Base-by-base conservation (phyloP, 306 rosid species). In the Potentilla sterilis region DNA sequence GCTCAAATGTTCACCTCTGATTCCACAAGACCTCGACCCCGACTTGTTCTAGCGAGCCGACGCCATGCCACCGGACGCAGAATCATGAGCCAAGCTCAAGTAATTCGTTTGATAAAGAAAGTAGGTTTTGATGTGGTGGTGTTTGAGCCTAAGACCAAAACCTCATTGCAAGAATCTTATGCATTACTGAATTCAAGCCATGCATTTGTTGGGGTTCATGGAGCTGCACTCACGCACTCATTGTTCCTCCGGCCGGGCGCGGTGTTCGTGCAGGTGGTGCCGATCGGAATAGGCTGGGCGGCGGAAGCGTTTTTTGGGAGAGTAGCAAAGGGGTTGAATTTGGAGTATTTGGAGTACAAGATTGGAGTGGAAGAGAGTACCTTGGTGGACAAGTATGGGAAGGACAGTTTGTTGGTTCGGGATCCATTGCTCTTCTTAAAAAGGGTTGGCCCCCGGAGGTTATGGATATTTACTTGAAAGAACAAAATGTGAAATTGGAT, bases 181-280 rank as follows among this genome's bases (percentile, higher is more conserved):
- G 80, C 35, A 6, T 51, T 85, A 9, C 22, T 89, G 2, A 72
- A 77, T 15, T 82, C 87, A 15, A 83, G 88, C 66, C 87, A 89
- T 48, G 85, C 79, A 9, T 80, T 85, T 84, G 14, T 88, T 4
- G 89, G 85, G 2, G 72, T 85, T 2, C 89, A 83, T 15, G 89
- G 86, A 0, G 89, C 92, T 0, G 84, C 83, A 19, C 52, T 88
- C 0, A 88, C 89, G 0, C 86, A 83, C 66, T 69, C 54, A 0
- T 34, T 88, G 72, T 88, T 88, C 74, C 81, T 85, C 3, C 74
- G 73, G 19, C 78, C 78, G 0, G 74, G 87, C 0, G 54, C 81
- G 0, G 79, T 73, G 67, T 52, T 85, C 28, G 18, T 81, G n/a
- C 92, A 88, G 24, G 83, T 85, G 75, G 85, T 85, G 42, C 92